phyloP scores from a whole-genome alignment of 2,329 filamentous ascomycete species.

The Pseudogymnoascus sp. region DNA sequence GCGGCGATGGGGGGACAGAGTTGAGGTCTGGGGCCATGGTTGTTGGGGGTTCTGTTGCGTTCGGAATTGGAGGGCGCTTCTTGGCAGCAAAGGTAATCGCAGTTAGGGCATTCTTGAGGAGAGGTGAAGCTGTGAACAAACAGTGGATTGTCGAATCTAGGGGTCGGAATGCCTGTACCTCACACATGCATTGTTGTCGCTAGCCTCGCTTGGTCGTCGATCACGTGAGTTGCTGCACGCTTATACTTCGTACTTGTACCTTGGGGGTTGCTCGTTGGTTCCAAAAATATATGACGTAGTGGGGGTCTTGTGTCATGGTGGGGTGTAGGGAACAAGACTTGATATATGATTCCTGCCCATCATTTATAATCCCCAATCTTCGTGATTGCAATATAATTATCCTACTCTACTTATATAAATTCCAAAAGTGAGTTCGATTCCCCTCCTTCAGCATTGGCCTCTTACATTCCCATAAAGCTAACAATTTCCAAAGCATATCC shows the following conservation, averaged over 20 bases:
- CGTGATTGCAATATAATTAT: neutral
- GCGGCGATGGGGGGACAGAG: slow-evolving; percentile 26
- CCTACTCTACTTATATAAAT: neutral
- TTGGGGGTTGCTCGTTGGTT: neutral
- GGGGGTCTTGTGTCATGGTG: slow-evolving; percentile 7
- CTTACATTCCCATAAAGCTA: neutral
- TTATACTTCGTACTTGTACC: slow-evolving; percentile 1
- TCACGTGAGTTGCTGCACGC: neutral
- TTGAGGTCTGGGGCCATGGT: slow-evolving; percentile 29
- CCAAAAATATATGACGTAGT: neutral
- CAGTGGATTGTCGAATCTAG: neutral
- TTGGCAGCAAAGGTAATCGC: neutral
- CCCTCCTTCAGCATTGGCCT: neutral
- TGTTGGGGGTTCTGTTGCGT: neutral
- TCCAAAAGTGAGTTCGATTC: neutral
- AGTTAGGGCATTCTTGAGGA: neutral
- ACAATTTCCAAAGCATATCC: neutral
- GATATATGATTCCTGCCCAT: neutral
- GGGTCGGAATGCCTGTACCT: neutral
- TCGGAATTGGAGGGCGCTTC: neutral
- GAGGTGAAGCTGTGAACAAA: neutral
- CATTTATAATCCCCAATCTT: neutral
- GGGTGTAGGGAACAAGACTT: neutral
- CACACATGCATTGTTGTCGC: neutral
- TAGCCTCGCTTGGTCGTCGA: neutral